These are phyloP conservation scores for Crithidia sp. DNA, from an alignment of 208 protist species.

Conservation along the genomic window DNA sequence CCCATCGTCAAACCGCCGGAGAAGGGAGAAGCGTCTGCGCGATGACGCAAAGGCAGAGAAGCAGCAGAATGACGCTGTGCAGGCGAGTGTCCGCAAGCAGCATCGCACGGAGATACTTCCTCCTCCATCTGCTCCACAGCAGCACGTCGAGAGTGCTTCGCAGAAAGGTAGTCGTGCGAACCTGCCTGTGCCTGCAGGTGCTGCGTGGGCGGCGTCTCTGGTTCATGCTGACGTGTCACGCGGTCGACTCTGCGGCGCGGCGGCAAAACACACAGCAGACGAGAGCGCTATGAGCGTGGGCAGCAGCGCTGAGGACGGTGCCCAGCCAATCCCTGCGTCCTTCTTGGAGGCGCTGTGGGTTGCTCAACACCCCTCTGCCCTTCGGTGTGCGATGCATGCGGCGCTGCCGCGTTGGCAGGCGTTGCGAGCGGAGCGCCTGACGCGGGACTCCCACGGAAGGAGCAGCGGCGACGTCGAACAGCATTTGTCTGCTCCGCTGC, in stretches of 20 bases:
- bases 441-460: not conserved
- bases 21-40: no score
- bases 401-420: constrained; percentile 11
- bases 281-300: not conserved
- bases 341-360: constrained; percentile 26
- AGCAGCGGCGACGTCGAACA: not conserved
- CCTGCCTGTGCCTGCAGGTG: no score
- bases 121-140: no score
- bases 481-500: not conserved
- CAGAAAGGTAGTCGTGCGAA: no score
- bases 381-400: not conserved
- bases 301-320: not conserved
- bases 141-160: no score
- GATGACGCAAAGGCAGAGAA: not conserved
- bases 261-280: not conserved
- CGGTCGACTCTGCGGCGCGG: constrained; percentile 20
- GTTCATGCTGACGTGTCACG: constrained; percentile 15
- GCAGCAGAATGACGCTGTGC: not conserved
- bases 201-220: constrained; percentile 14
- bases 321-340: not conserved
- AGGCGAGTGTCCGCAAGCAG: no score
- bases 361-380: constrained; percentile 9
- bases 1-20: no score
- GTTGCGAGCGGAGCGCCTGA: not conserved
- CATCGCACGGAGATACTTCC: no score